Conservation (phyloP, 106 monocot genomes). For the Chionographis japonica region DNA sequence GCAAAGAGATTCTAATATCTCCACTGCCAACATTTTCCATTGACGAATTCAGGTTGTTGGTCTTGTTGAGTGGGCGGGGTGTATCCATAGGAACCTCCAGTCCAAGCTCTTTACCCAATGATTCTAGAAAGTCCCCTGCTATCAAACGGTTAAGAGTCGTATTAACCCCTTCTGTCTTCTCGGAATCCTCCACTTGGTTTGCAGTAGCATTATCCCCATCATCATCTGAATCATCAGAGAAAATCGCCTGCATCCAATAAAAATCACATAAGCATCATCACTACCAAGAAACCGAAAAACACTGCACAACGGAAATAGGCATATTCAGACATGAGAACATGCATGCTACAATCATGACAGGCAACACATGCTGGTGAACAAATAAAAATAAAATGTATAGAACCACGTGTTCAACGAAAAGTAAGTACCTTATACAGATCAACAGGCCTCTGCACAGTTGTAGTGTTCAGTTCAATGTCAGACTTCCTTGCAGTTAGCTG, state of each 20-base stretch:
- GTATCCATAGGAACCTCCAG: constrained; percentile 55
- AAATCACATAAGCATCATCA: background rate
- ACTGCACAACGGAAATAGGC: background rate
- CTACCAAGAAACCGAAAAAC: no score
- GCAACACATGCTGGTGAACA: background rate
- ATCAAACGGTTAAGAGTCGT: constrained; percentile 77
- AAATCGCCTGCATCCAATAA: constrained; percentile 64
- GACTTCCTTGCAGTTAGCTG: constrained; percentile 14
- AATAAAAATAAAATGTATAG: background rate
- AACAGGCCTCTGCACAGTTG: constrained; percentile 62
- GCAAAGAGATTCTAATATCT: constrained; percentile 8
- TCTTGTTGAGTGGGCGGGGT: constrained; percentile 8
- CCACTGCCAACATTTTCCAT: background rate
- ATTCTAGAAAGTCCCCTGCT: constrained; percentile 92
- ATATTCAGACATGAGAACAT: background rate
- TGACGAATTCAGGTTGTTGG: background rate
- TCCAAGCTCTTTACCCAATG: constrained; percentile 87
- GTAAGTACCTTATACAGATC: constrained; percentile 86
- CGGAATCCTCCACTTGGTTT: constrained; percentile 17
- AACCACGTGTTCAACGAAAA: background rate
- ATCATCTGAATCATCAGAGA: constrained; percentile 89
- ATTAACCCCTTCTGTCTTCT: constrained; percentile 74
- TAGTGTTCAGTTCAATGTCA: constrained; percentile 24
- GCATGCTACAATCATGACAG: background rate
- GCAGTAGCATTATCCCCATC: constrained; percentile 27